phyloP scores from a whole-genome alignment of 2,329 filamentous ascomycete genomes.

The Onygenales sp. region DNA sequence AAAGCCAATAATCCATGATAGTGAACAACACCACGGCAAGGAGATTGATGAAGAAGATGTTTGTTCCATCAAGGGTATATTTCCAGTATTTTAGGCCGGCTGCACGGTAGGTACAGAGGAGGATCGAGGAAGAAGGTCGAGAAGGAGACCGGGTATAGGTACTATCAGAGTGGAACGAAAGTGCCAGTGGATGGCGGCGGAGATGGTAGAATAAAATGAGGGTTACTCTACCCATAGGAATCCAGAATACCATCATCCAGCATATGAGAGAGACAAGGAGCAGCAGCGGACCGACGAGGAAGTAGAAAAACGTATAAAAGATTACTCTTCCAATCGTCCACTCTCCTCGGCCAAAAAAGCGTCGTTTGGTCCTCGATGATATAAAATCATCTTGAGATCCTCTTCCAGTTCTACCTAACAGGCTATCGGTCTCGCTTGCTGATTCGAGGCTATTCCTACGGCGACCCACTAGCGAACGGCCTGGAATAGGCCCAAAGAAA shows the following conservation, averaged over 20 bases:
- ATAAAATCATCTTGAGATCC: constrained; percentile 34
- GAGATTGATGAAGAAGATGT: constrained; percentile 97
- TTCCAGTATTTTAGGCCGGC: constrained; percentile 97
- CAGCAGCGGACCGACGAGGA: constrained; percentile 75
- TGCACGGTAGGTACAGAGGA: constrained; percentile 93
- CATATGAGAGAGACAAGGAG: constrained; percentile 80
- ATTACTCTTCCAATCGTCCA: constrained; percentile 93
- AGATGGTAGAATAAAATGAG: constrained; percentile 84
- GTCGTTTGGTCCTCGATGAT: constrained; percentile 55
- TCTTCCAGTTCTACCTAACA: constrained; percentile 61
- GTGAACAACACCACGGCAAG: constrained; percentile 89
- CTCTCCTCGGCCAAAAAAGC: constrained; percentile 87
- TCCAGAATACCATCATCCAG: constrained; percentile 95
- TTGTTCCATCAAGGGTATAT: constrained; percentile 95
- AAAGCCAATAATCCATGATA: constrained; percentile 82
- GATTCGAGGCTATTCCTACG: constrained; percentile 86
- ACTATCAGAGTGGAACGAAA: constrained; percentile 85
- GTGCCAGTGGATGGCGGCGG: constrained; percentile 78
- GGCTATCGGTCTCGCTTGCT: constrained; percentile 76
- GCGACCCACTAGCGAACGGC: constrained; percentile 72
- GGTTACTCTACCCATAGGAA: constrained; percentile 96
- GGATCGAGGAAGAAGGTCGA: constrained; percentile 69
- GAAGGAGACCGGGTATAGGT: constrained; percentile 62
- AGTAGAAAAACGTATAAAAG: constrained; percentile 95
- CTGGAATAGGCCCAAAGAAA: constrained; percentile 78